phyloP scores from a whole-genome alignment of 805 yeast species.

The Ogataea henricii region DNA sequence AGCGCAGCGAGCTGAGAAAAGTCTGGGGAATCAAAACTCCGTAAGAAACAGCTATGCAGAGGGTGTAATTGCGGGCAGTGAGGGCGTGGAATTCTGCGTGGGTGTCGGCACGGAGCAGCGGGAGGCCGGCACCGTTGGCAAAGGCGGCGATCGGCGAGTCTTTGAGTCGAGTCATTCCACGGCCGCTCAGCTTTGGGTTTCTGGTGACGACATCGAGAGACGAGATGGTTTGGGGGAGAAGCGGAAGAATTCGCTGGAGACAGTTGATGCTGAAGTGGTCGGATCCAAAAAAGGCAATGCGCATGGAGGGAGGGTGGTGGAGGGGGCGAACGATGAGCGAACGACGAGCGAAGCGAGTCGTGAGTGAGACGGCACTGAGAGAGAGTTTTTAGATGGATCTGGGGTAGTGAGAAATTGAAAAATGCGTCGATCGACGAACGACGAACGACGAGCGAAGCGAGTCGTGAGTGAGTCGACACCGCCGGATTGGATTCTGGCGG shows the following conservation, averaged over 20 bases:
- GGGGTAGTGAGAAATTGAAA: not conserved
- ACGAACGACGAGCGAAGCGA: too few relatives aligned
- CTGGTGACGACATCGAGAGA: slow-evolving; percentile 63
- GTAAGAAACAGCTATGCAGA: slow-evolving; percentile 90
- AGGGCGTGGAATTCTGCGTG: slow-evolving; percentile 38
- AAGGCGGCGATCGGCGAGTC: slow-evolving; percentile 57
- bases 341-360: too few relatives aligned
- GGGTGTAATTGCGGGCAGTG: slow-evolving; percentile 42
- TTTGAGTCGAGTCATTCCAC: slow-evolving; percentile 46
- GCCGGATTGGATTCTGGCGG: too few relatives aligned
- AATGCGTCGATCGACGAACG: not conserved
- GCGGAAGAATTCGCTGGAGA: slow-evolving; percentile 41
- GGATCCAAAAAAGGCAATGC: slow-evolving; percentile 75
- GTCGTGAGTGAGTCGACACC: too few relatives aligned
- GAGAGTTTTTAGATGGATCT: not conserved
- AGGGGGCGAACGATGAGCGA: not conserved
- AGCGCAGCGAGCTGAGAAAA: slow-evolving; percentile 49
- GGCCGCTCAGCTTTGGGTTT: slow-evolving; percentile 63
- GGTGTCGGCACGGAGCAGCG: slow-evolving; percentile 54
- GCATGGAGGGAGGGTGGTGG: slow-evolving; percentile 8
- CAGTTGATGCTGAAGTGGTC: slow-evolving; percentile 68
- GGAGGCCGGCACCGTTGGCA: slow-evolving; percentile 38
- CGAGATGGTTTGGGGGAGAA: slow-evolving; percentile 11
- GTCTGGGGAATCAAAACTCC: slow-evolving; percentile 75
- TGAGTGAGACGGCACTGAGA: not conserved